phyloP scores from a whole-genome alignment of 1,284 basidiomycete species.

The Anthracocystis walkeri region DNA sequence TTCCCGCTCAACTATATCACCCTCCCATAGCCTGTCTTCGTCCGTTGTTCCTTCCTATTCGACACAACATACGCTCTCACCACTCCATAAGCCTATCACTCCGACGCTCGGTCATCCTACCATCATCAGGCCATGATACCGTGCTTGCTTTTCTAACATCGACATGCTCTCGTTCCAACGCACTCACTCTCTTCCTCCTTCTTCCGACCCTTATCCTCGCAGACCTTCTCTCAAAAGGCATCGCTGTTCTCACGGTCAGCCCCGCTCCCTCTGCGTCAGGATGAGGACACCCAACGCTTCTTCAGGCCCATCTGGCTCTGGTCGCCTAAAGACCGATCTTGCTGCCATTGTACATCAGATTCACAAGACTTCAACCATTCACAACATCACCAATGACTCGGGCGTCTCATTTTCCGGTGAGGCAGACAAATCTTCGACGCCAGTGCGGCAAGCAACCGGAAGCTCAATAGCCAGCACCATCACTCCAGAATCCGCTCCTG shows the following conservation, averaged over 20 bases:
- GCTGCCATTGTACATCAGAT: slow-evolving; percentile 30
- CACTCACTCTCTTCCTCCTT: slow-evolving; percentile 23
- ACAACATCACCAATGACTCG: slow-evolving; percentile 52
- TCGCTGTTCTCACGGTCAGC: slow-evolving; percentile 20
- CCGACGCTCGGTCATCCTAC: not conserved
- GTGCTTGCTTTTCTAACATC: not conserved
- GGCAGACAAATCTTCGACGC: not conserved
- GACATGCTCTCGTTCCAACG: slow-evolving; percentile 35
- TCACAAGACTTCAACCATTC: slow-evolving; percentile 41
- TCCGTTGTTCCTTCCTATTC: not conserved
- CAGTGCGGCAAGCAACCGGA: slow-evolving; percentile 29
- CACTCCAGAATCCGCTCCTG: slow-evolving; percentile 38
- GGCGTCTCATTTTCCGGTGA: slow-evolving; percentile 45
- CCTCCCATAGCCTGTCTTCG: not conserved
- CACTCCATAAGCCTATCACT: not conserved
- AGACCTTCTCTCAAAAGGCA: slow-evolving; percentile 32
- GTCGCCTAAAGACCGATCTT: slow-evolving; percentile 29
- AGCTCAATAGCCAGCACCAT: slow-evolving; percentile 52
- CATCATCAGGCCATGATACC: not conserved
- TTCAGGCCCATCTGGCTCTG: slow-evolving; percentile 13
- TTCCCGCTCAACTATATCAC: not conserved
- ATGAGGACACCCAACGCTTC: slow-evolving; percentile 20
- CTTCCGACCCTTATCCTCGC: slow-evolving; percentile 8
- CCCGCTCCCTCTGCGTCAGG: slow-evolving; percentile 26
- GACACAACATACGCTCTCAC: too few relatives aligned